phyloP scores from a whole-genome alignment of 169 alveolate genomes.

The Eimeria maxima region DNA sequence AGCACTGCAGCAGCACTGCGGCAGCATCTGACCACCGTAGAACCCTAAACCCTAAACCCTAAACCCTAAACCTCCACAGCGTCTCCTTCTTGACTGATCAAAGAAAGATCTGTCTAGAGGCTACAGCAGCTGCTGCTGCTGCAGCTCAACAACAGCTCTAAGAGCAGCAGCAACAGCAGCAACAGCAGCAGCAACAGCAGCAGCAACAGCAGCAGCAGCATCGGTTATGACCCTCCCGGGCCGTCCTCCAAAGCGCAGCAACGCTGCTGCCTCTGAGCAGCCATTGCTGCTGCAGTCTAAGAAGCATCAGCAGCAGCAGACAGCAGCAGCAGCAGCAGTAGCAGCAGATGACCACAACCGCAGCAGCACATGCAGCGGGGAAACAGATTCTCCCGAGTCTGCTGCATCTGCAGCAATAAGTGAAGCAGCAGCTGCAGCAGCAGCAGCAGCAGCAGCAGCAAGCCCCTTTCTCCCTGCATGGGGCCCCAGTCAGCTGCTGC shows the following conservation, averaged over 20 bases:
- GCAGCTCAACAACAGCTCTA: not conserved
- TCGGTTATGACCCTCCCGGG: not conserved
- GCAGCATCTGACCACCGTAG: not conserved
- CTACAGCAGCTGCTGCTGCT: constrained; percentile 60
- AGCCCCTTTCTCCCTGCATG: constrained; percentile 22
- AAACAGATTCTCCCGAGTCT: not conserved
- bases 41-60: not conserved
- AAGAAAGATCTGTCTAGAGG: not conserved
- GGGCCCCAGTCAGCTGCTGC: constrained; percentile 56
- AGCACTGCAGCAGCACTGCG: constrained; percentile 57
- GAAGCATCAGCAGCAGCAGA: not conserved
- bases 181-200: constrained; percentile 43
- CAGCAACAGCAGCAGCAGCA: constrained; percentile 56
- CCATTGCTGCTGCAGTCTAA: not conserved
- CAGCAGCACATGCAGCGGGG: not conserved
- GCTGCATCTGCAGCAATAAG: constrained; percentile 1
- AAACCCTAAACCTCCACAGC: not conserved
- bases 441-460: constrained; percentile 34
- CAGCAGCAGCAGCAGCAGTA: constrained; percentile 19
- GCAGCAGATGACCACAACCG: too few species aligned
- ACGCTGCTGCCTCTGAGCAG: not conserved
- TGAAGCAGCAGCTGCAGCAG: constrained; percentile 29
- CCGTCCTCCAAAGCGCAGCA: constrained; percentile 14
- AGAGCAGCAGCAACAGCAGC: constrained; percentile 37
- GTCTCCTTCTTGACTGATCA: not conserved